phyloP scores from a whole-genome alignment of 2,329 filamentous ascomycete genomes.

The Nothopassalora personata region DNA sequence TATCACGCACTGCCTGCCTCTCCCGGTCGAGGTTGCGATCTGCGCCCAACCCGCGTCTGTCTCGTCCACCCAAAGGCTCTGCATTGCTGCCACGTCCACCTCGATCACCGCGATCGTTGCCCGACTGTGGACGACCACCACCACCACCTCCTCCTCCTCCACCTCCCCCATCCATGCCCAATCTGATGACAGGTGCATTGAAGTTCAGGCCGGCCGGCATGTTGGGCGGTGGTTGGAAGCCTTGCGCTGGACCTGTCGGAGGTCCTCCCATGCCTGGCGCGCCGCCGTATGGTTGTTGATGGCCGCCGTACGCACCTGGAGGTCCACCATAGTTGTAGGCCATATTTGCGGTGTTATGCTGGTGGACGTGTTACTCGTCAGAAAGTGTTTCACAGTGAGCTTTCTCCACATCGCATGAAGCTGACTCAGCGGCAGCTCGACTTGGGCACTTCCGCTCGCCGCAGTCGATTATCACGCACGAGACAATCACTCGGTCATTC shows the following conservation, averaged over 20 bases:
- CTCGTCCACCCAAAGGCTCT: constrained; percentile 32
- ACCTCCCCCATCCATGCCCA: constrained; percentile 62
- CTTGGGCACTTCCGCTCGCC: not conserved
- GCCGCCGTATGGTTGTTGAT: constrained; percentile 71
- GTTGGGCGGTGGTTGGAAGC: constrained; percentile 79
- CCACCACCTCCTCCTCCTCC: no score
- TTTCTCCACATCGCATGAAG: not conserved
- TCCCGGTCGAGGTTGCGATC: constrained; percentile 54
- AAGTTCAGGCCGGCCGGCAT: constrained; percentile 99
- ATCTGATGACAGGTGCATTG: constrained; percentile 88
- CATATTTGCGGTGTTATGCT: constrained; percentile 19
- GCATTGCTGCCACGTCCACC: constrained; percentile 33
- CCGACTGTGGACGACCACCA: constrained; percentile 51
- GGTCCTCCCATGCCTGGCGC: constrained; percentile 74
- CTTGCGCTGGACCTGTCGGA: constrained; percentile 73
- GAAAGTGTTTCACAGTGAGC: constrained; percentile 4
- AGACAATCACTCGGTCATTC: not conserved
- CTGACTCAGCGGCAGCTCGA: not conserved
- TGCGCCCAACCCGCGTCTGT: constrained; percentile 47
- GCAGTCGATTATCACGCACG: not conserved
- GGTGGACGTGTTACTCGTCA: not conserved
- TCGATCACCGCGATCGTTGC: constrained; percentile 13
- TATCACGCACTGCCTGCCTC: constrained; percentile 28
- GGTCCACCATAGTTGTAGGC: constrained; percentile 34
- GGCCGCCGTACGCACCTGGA: constrained; percentile 58